Conservation (phyloP, 306 rosid genomes). For the Vachellia collinsii region DNA sequence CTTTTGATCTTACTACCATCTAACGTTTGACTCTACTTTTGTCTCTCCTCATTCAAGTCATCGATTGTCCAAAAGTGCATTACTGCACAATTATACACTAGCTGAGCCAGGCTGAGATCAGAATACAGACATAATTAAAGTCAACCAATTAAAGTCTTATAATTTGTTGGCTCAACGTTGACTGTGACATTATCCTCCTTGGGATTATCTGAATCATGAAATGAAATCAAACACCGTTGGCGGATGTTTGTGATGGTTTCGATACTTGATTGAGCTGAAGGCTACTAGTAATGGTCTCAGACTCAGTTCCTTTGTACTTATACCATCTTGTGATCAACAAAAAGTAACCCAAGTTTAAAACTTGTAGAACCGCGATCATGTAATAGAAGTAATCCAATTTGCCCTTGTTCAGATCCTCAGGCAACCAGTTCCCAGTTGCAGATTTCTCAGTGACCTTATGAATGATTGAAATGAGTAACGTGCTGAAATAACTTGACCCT, state of each 20-base stretch:
- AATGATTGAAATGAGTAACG: conserved; percentile 57
- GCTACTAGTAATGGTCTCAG: conserved; percentile 13
- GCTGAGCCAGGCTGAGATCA: neutral
- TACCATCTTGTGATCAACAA: conserved; percentile 65
- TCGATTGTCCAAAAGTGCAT: neutral
- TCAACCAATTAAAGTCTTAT: neutral
- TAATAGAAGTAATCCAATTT: conserved; percentile 77
- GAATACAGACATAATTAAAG: neutral
- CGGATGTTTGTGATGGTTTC: conserved; percentile 35
- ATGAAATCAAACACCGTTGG: conserved; percentile 37
- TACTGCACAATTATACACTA: neutral
- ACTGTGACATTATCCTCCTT: neutral
- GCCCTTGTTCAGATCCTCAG: conserved; percentile 88
- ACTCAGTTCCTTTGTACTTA: conserved; percentile 53
- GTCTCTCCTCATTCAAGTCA: neutral
- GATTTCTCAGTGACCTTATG: conserved; percentile 50
- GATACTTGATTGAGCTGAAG: conserved; percentile 40
- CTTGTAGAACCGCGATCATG: conserved; percentile 56
- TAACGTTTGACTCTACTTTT: neutral
- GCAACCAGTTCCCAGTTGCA: conserved; percentile 65
- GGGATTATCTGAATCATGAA: neutral
- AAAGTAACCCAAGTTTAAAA: conserved; percentile 64
- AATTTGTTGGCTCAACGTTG: neutral
- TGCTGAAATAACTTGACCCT: conserved; percentile 65
- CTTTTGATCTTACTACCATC: conserved; percentile 22